Percentiles rank a stretch among this genome's conserved stretches.
Evolutionary conservation across 805 yeast genomes (phyloP).

Genomic region (Kodamaea kakaduensis): DNA sequence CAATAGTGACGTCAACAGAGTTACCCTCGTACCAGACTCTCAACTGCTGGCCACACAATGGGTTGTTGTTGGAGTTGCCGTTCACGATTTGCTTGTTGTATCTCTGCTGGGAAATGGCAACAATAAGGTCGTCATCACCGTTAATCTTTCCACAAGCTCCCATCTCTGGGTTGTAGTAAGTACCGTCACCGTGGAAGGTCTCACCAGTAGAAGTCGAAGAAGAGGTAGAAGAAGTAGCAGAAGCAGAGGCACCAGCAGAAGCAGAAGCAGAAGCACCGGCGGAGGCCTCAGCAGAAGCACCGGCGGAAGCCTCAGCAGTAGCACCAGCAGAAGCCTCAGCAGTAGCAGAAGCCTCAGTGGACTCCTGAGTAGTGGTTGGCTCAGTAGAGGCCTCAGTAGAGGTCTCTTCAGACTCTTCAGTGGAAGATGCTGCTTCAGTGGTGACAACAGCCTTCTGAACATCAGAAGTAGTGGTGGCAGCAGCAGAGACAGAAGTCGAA

Average conservation of each 20-base stretch:
- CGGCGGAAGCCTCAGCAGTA: slow-evolving; percentile 13
- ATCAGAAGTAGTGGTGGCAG: slow-evolving; percentile 9
- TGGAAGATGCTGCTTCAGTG: slow-evolving; percentile 4
- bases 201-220: slow-evolving; percentile 10
- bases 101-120: slow-evolving; percentile 47
- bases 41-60: slow-evolving; percentile 53
- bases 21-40: slow-evolving; percentile 44
- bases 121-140: slow-evolving; percentile 46
- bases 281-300: slow-evolving; percentile 9
- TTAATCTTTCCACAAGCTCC: slow-evolving; percentile 56
- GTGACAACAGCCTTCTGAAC: slow-evolving; percentile 11
- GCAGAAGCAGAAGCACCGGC: slow-evolving; percentile 8
- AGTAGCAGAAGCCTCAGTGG: slow-evolving; percentile 13
- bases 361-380: slow-evolving; percentile 3
- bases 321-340: not conserved
- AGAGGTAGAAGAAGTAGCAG: slow-evolving; percentile 12
- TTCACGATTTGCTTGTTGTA: slow-evolving; percentile 30
- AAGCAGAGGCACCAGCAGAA: slow-evolving; percentile 15
- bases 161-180: slow-evolving; percentile 42
- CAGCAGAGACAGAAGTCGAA: slow-evolving; percentile 14
- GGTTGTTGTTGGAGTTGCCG: slow-evolving; percentile 41
- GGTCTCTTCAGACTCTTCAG: slow-evolving; percentile 14
- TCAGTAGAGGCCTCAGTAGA: slow-evolving; percentile 8
- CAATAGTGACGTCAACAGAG: slow-evolving; percentile 53
- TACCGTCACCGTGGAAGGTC: slow-evolving; percentile 42